Evolutionary conservation across 805 yeast genomes (phyloP), one percentile per base, ranked within the genome.

Genomic region (Nakazawaea ambrosiae): DNA sequence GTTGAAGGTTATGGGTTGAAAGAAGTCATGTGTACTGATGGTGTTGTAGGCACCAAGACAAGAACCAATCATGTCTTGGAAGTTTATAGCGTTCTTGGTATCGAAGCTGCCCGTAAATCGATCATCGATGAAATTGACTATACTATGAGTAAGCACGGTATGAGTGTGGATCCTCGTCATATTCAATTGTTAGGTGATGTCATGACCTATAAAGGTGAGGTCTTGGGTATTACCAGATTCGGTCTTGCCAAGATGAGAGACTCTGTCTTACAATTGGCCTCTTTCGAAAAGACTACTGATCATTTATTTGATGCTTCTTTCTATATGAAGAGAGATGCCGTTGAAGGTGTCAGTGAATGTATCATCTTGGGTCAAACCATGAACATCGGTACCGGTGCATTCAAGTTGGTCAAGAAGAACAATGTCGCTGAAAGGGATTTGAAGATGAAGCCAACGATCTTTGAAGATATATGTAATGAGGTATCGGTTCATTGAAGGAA

Each of bases 141-240:
- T 56, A 92, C 98, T 39, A 92, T 92, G 99, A 80, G 95, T 56
- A 87, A 88, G 62, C 98, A 92, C 68, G 99, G 99, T 63, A 92
- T 92, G 98, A 86, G 95, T 58, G 97, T 92, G 34, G 99, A 92
- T 70, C 98, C 97, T 44, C 95, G 99, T 70, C 99, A 92, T 60
- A 89, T 94, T 58, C 97, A 92, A 65, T 68, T 92, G 33, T 66
- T 92, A 46, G 98, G 98, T 47, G 99, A 92, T 61, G 97, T 92
- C 34, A 92, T 92, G 99, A 87, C 97, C 0, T 92, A 86, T 60
- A 92, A 92, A 64, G 99, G 99, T 43, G 98, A 92, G 58, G 95
- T 92, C 10, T 71, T 94, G 49, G 98, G 99, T 61, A 92, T 92
- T 56, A 92, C 99, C 2, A 76, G 99, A 65, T 92, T 92, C 53